Conservation (phyloP, 768 basidiomycete genomes). For the Vararia minispora region DNA sequence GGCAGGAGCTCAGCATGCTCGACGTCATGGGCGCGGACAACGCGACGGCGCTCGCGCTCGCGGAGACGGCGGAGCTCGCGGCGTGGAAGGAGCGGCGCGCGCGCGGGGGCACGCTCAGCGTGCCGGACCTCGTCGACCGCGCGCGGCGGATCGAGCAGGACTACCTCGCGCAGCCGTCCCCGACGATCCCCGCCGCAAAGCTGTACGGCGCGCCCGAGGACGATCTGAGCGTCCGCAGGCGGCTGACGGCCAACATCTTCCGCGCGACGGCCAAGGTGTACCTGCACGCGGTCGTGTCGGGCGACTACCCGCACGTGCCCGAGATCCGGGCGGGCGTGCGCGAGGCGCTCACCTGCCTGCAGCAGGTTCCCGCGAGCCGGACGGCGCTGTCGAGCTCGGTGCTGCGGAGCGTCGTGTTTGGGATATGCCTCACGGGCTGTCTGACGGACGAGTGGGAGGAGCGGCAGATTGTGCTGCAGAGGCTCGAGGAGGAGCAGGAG, state of each 20-base stretch:
- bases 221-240: slow-evolving; percentile 22
- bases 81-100: slow-evolving; percentile 46
- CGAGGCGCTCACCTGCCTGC: slow-evolving; percentile 40
- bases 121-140: slow-evolving; percentile 45
- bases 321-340: slow-evolving; percentile 48
- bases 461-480: slow-evolving; percentile 29
- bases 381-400: slow-evolving; percentile 35
- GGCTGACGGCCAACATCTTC: slow-evolving; percentile 40
- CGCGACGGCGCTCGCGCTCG: slow-evolving; percentile 64
- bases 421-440: slow-evolving; percentile 62
- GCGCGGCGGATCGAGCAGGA: slow-evolving; percentile 40
- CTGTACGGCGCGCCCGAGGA: slow-evolving; percentile 7
- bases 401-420: slow-evolving; percentile 69
- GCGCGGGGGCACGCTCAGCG: slow-evolving; percentile 36
- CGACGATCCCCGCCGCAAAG: slow-evolving; percentile 4
- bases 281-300: slow-evolving; percentile 67
- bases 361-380: slow-evolving; percentile 23
- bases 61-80: slow-evolving; percentile 57
- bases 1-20: slow-evolving; percentile 56
- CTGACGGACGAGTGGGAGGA: slow-evolving; percentile 42
- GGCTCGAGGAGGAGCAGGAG: slow-evolving; percentile 39
- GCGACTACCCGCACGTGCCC: slow-evolving; percentile 51
- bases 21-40: slow-evolving; percentile 81
- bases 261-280: slow-evolving; percentile 66
- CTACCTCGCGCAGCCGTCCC: slow-evolving; percentile 27